A percentile compares a stretch with the other conserved stretches of the same genome.
phyloP scores from a whole-genome alignment of 331 rosid genomes.

The Malus hybrid region DNA sequence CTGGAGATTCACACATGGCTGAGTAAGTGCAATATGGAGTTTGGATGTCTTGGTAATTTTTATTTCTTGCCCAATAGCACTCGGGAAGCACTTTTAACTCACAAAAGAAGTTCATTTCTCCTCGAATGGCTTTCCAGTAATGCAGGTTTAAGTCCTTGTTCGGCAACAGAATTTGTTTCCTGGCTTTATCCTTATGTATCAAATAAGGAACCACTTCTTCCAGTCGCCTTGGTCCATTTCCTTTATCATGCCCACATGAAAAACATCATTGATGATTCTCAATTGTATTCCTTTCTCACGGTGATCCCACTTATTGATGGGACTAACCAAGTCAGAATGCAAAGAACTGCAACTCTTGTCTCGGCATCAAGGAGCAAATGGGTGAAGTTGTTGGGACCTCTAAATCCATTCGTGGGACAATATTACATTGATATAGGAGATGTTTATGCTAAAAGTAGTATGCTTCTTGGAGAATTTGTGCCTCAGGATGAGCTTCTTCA shows the following conservation, averaged over 20 bases:
- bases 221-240: not conserved
- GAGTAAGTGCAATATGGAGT: slow-evolving; percentile 1
- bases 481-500: not conserved
- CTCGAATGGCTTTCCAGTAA: not conserved
- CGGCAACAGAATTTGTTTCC: not conserved
- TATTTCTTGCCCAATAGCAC: not conserved
- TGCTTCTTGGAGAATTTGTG: slow-evolving; percentile 5
- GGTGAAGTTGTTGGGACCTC: slow-evolving; percentile 8
- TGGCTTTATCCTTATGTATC: not conserved
- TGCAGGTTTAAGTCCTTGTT: not conserved
- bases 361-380: slow-evolving; percentile 10
- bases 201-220: not conserved
- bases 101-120: not conserved
- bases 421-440: slow-evolving; percentile 5
- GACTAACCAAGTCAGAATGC: not conserved
- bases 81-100: not conserved
- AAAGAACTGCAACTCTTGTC: slow-evolving; percentile 4
- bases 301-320: slow-evolving; percentile 8
- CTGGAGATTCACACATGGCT: slow-evolving; percentile 6
- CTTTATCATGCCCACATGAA: not conserved
- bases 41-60: not conserved
- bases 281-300: not conserved
- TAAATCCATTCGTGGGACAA: not conserved
- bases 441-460: not conserved
- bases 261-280: not conserved